phyloP scores from a whole-genome alignment of 1,284 basidiomycete species.

The Ustilago crameri region DNA sequence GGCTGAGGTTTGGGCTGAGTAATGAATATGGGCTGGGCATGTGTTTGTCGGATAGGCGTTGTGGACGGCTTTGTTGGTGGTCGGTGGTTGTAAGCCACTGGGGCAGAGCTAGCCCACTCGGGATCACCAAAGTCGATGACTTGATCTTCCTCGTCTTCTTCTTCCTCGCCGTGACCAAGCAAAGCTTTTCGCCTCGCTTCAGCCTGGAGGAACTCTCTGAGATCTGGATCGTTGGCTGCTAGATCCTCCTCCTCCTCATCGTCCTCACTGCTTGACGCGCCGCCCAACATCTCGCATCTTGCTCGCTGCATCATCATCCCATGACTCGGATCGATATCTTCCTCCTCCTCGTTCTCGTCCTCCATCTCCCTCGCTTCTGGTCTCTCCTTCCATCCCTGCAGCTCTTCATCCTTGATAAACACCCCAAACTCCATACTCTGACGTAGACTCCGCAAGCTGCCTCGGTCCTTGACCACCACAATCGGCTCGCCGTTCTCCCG shows the following conservation, averaged over 20 bases:
- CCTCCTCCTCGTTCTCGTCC: constrained; percentile 19
- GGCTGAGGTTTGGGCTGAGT: not conserved
- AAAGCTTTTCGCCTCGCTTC: constrained; percentile 43
- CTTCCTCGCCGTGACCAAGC: constrained; percentile 14
- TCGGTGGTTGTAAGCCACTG: not conserved
- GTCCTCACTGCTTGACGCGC: constrained; percentile 17
- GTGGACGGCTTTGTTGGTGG: not conserved
- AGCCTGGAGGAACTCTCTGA: constrained; percentile 51
- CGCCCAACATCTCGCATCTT: not conserved
- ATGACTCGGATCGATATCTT: constrained; percentile 32
- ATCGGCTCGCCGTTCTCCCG: constrained; percentile 47
- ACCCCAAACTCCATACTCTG: constrained; percentile 55
- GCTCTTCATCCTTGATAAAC: constrained; percentile 63
- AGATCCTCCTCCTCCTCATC: constrained; percentile 27
- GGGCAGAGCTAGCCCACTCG: constrained; percentile 5
- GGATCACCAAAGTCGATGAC: constrained; percentile 47
- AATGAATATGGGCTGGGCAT: not conserved
- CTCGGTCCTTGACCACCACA: constrained; percentile 59
- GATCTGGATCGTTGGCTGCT: constrained; percentile 46
- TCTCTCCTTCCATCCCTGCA: constrained; percentile 41
- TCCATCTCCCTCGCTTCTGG: constrained; percentile 30
- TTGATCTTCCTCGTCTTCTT: constrained; percentile 27
- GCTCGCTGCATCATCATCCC: not conserved
- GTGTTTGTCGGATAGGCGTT: not conserved
- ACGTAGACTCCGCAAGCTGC: constrained; percentile 49